Percentiles rank a stretch among this genome's conserved stretches.
Conservation (phyloP, 192 early-diverging fungal species). For the Spinellus fusiger region DNA sequence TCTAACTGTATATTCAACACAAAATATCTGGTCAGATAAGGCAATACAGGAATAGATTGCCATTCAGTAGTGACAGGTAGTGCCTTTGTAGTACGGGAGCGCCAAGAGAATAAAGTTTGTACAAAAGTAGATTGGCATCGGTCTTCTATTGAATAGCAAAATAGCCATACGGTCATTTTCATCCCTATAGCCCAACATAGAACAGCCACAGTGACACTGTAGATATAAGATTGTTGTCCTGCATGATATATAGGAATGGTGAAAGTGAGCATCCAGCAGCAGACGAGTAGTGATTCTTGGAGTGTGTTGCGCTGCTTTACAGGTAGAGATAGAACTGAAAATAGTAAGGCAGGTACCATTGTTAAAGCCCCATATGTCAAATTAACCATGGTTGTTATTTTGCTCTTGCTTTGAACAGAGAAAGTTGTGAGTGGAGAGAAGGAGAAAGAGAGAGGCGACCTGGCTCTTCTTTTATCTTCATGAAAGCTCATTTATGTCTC, state of each 20-base stretch:
- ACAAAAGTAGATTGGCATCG: constrained; percentile 3
- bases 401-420: too few species aligned
- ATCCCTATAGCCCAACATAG: constrained; percentile 6
- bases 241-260: constrained; percentile 9
- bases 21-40: not conserved
- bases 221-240: constrained; percentile 6
- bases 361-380: not conserved
- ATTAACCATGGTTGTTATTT: too few species aligned
- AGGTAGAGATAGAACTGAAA: constrained; percentile 1
- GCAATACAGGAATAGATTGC: not conserved
- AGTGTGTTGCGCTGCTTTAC: not conserved
- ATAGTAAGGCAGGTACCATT: constrained; percentile 2
- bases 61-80: not conserved
- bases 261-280: constrained; percentile 2
- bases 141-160: constrained; percentile 3
- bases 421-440: too few species aligned
- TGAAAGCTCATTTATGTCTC: too few species aligned
- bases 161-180: constrained; percentile 16
- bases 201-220: not conserved
- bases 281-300: not conserved
- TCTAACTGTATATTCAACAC: constrained; percentile 1
- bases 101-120: constrained; percentile 1
- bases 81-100: not conserved
- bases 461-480: too few species aligned
- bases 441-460: too few species aligned